phyloP scores from a whole-genome alignment of 768 basidiomycete species.

The Omphalotus guepiniiformis region DNA sequence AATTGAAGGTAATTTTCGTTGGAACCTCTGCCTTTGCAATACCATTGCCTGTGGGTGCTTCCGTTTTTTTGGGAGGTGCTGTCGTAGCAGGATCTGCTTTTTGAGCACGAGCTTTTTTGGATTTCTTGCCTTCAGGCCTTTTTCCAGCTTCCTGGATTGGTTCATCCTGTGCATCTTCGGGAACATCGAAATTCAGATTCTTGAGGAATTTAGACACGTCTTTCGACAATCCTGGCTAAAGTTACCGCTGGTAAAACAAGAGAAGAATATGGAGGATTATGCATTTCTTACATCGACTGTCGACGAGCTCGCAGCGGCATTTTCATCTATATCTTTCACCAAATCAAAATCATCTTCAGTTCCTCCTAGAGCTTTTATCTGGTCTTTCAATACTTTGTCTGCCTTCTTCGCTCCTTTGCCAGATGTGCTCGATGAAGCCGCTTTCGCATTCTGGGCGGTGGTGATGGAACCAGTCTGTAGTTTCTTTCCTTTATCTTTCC shows the following conservation, averaged over 20 bases:
- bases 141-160: neutral
- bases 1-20: slow-evolving; percentile 30
- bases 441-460: neutral
- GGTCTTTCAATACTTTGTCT: slow-evolving; percentile 22
- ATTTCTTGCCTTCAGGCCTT: slow-evolving; percentile 4
- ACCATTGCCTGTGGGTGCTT: neutral
- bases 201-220: slow-evolving; percentile 47
- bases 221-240: slow-evolving; percentile 36
- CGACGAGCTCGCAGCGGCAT: slow-evolving; percentile 22
- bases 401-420: slow-evolving; percentile 9
- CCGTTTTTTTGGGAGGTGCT: neutral
- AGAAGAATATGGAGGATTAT: neutral
- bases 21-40: slow-evolving; percentile 20
- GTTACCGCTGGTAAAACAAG: neutral
- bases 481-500: slow-evolving; percentile 12
- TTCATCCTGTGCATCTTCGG: slow-evolving; percentile 8
- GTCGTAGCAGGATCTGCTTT: neutral
- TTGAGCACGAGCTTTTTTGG: slow-evolving; percentile 11
- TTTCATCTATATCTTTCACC: slow-evolving; percentile 34
- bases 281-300: slow-evolving; percentile 31
- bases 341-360: slow-evolving; percentile 44
- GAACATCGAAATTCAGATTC: slow-evolving; percentile 28
- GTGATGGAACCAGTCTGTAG: neutral
- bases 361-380: slow-evolving; percentile 41
- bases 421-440: slow-evolving; percentile 12